phyloP scores from a whole-genome alignment of 495 filamentous ascomycete genomes.

The Trichoderma erinaceum region DNA sequence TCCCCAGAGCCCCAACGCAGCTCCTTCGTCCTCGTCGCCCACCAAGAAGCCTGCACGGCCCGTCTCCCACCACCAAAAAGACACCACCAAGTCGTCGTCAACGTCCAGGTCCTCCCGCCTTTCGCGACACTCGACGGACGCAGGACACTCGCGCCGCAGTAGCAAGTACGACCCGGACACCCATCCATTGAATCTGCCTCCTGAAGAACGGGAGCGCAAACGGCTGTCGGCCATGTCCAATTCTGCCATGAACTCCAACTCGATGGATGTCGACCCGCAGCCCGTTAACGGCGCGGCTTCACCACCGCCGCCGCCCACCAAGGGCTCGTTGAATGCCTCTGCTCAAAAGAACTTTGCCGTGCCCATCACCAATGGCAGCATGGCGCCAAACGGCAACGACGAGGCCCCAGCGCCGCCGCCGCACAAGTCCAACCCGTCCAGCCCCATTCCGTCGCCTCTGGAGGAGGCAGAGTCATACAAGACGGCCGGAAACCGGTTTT shows the following conservation, averaged over 20 bases:
- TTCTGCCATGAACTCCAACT: slow-evolving; percentile 59
- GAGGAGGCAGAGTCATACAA: slow-evolving; percentile 86
- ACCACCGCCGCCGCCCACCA: slow-evolving; percentile 32
- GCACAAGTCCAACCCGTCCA: slow-evolving; percentile 59
- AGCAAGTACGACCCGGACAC: slow-evolving; percentile 59
- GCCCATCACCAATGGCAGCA: slow-evolving; percentile 47
- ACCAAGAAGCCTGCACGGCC: not conserved
- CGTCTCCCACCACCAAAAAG: slow-evolving; percentile 13
- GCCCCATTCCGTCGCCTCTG: slow-evolving; percentile 46
- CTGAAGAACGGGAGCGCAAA: slow-evolving; percentile 62
- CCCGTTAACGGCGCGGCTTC: slow-evolving; percentile 41
- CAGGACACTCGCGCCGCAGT: slow-evolving; percentile 27
- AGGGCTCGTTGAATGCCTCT: slow-evolving; percentile 26
- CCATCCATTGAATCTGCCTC: slow-evolving; percentile 82
- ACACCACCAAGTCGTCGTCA: slow-evolving; percentile 22
- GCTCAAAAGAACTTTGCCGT: slow-evolving; percentile 36
- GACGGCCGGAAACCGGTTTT: slow-evolving; percentile 88
- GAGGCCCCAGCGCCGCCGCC: slow-evolving; percentile 72
- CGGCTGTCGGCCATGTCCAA: slow-evolving; percentile 54
- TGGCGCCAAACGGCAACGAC: slow-evolving; percentile 40
- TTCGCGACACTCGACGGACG: slow-evolving; percentile 31
- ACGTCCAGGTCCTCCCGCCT: slow-evolving; percentile 24
- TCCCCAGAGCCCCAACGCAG: not conserved
- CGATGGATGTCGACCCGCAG: slow-evolving; percentile 79
- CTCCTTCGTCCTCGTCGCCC: not conserved